Evolutionary conservation across 169 alveolate species (phyloP), one percentile per base, ranked within the genome.

Genomic region (Theileria parva): DNA sequence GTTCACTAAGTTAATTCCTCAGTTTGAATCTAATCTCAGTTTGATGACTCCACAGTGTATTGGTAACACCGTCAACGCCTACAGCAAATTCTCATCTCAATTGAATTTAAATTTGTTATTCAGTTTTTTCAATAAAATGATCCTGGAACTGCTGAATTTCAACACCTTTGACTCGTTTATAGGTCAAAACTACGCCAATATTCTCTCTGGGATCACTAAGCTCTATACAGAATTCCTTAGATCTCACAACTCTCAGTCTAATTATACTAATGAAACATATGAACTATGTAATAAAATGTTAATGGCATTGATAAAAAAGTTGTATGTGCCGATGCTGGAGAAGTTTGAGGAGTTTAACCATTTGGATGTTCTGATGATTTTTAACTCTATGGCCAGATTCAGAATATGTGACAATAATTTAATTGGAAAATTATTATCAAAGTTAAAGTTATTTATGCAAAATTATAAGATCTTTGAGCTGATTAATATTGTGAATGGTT

Each of bases 41-140:
- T 79, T 61, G 19, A 77, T 85, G 86, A 85, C 91, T 2, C 91
- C 91, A 17, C 91, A 85, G 48, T 85, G 91, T 55, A 64, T 77
- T 13, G 91, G 84, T n/a, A 85, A 85, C 73, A 69, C 80, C 8
- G 64, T 85, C 34, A 34, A 80, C 7, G 89, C 91, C 9, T 68
- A 65, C 19, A 59, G 86, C 67, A 57, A 85, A 11, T 85, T 85
- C 79, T 30, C 60, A 19, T n/a, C 13, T 15, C 44, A 30, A 21
- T 32, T 85, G 9, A 32, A 34, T 32, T 39, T 6, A 5, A 50
- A 39, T 39, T 55, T 27, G 11, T 0, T 85, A 59, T 0, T 55
- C 5, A 32, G n/a, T 17, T 71, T 85, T 23, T 77, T 70, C 34
- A 78, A 78, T 3, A 71, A 34, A 67, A 12, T 28, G 32, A 11